phyloP scores from a whole-genome alignment of 2,329 filamentous ascomycete species.

The Sphaerulina musiva region DNA sequence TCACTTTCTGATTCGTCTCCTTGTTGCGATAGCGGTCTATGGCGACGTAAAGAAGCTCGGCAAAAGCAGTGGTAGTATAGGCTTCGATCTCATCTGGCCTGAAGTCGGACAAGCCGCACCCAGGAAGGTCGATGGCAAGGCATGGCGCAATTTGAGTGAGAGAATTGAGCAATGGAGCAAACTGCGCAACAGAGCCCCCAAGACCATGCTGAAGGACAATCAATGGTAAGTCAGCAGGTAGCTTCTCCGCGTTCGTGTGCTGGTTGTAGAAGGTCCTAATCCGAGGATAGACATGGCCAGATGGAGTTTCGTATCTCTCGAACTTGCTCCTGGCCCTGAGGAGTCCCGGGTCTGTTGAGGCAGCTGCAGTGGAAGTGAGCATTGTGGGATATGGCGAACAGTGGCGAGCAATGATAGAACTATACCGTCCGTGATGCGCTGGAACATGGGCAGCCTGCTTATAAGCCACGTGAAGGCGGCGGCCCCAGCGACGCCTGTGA shows the following conservation, averaged over 20 bases:
- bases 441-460: slow-evolving; percentile 4
- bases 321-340: slow-evolving; percentile 69
- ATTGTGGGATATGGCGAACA: not conserved
- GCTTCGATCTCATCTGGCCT: slow-evolving; percentile 64
- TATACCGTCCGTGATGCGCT: slow-evolving; percentile 12
- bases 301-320: slow-evolving; percentile 65
- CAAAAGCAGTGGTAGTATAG: slow-evolving; percentile 70
- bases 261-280: slow-evolving; percentile 77
- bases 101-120: slow-evolving; percentile 77
- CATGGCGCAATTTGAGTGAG: slow-evolving; percentile 63
- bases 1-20: slow-evolving; percentile 58
- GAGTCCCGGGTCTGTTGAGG: slow-evolving; percentile 64
- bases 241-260: slow-evolving; percentile 74
- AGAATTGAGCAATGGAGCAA: slow-evolving; percentile 65
- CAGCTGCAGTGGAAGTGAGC: slow-evolving; percentile 12
- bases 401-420: not conserved
- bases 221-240: slow-evolving; percentile 70
- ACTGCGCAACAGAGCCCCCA: slow-evolving; percentile 87
- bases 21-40: slow-evolving; percentile 68
- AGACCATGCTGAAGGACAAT: slow-evolving; percentile 89
- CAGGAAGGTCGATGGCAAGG: slow-evolving; percentile 81
- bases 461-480: slow-evolving; percentile 4
- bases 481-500: slow-evolving; percentile 5
- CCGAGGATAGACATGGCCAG: slow-evolving; percentile 60
- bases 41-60: slow-evolving; percentile 65